These are phyloP conservation scores for Boletellus ananas DNA, from an alignment of 768 basidiomycete genomes.

Conservation along the genomic window DNA sequence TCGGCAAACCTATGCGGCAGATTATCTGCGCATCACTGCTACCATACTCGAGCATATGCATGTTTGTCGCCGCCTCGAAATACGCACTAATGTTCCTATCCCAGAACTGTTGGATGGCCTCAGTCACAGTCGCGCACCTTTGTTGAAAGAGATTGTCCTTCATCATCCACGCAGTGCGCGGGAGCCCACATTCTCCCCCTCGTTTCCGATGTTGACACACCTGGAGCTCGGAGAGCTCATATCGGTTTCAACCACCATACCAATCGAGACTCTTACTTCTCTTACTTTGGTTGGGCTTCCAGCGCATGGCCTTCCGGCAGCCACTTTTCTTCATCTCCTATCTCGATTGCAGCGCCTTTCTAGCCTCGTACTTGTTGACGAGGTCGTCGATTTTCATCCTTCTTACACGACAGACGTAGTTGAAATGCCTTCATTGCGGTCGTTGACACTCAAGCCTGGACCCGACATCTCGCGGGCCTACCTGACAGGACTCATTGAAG, in stretches of 20 bases:
- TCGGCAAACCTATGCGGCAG: constrained; percentile 16
- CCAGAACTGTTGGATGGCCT: constrained; percentile 25
- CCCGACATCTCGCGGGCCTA: constrained; percentile 28
- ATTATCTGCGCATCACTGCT: constrained; percentile 20
- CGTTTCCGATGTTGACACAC: constrained; percentile 20
- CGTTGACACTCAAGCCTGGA: constrained; percentile 22
- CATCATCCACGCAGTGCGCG: constrained; percentile 17
- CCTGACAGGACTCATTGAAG: constrained; percentile 23
- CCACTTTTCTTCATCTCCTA: constrained; percentile 21
- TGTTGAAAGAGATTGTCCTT: constrained; percentile 24
- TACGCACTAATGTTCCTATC: constrained; percentile 22
- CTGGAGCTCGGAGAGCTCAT: constrained; percentile 22
- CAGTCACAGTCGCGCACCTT: constrained; percentile 18
- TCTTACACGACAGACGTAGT: constrained; percentile 5
- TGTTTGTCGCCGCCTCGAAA: constrained; percentile 24
- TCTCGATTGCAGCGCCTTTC: constrained; percentile 21
- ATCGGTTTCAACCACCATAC: constrained; percentile 16
- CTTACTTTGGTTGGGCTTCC: constrained; percentile 26
- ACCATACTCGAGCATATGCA: constrained; percentile 29
- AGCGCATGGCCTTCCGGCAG: constrained; percentile 18
- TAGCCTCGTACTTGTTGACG: constrained; percentile 23
- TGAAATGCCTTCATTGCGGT: constrained; percentile 19
- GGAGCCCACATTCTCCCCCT: constrained; percentile 13
- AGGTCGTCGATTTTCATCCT: constrained; percentile 27
- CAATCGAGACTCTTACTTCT: constrained; percentile 16